Evolutionary conservation across 1,139 yeast species (phyloP), one percentile per base, ranked within the genome.

Genomic region (Yamadazyma diddensiae): DNA sequence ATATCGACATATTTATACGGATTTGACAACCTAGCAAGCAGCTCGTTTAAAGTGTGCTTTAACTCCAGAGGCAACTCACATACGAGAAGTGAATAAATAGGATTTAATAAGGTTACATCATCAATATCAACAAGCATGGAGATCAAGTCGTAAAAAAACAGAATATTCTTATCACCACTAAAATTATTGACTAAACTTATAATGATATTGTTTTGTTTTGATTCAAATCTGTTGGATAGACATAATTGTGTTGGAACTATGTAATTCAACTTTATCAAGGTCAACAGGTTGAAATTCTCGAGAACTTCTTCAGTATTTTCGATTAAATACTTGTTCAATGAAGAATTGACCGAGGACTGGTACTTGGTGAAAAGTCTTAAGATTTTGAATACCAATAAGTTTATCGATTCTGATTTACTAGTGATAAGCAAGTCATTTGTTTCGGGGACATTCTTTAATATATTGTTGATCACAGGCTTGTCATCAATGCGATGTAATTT

Each of bases 1-100:
- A 67, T 50, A 50, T 90, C 97, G 34, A 86, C 71, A 46, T 87
- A 90, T 51, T 84, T 87, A 58, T 82, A 92, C 0, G 97, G 97
- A 1, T 86, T 61, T 39, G 77, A 71, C 34, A 82, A 69, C 43
- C 96, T 70, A 1, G 87, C 65, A 17, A 86, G 69, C 1, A 84
- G 65, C 52, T 88, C 94, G 51, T 88, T 95, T 11, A 90, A 45
- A 24, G 86, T 55, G 11, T 62, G 62, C 82, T 87, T 82, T 18
- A 57, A 35, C 12, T 29, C 31, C 2, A 21, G 26, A 5, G 49
- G 50, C 6, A 25, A 23, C 3, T 31, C 23, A 12, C 33, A 25
- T 9, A 36, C 18, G 12, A 45, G 26, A 4, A 45, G 31, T 8
- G 40, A 22, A 36, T 39, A 45, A 5, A 45, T 29, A 3, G 49